These are phyloP conservation scores for Acanthamoeba culbertsoni DNA, from an alignment of 208 protist genomes.

Conservation along the genomic window DNA sequence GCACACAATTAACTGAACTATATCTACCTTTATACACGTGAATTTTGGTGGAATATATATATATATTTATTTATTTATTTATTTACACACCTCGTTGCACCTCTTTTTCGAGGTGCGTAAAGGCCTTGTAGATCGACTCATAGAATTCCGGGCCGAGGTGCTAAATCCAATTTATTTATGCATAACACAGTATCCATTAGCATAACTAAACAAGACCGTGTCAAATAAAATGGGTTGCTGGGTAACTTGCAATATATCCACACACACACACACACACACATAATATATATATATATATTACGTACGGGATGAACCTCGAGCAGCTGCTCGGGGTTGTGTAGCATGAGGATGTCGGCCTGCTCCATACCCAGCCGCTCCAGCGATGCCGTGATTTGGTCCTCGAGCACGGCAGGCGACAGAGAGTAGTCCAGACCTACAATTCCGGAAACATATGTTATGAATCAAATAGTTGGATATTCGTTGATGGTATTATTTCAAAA, in stretches of 20 bases:
- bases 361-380: conserved; percentile 10
- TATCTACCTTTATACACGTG: too few relatives aligned
- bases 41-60: too few relatives aligned
- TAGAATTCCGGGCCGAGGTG: not conserved
- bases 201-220: too few relatives aligned
- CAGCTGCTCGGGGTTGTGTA: conserved; percentile 4
- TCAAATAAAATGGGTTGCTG: too few relatives aligned
- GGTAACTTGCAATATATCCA: too few relatives aligned
- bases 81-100: not conserved
- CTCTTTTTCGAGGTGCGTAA: not conserved
- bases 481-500: too few relatives aligned
- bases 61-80: too few relatives aligned
- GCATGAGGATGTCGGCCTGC: not conserved
- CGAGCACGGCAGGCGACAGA: not conserved
- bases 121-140: not conserved
- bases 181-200: not conserved
- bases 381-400: not conserved
- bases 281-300: too few relatives aligned
- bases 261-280: too few relatives aligned
- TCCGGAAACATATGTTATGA: not conserved
- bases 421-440: not conserved
- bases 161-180: not conserved
- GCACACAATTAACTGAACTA: too few relatives aligned
- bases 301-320: not conserved
- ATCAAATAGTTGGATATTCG: not conserved